Conservation (phyloP, 768 basidiomycete genomes). For the Suillus placidus region DNA sequence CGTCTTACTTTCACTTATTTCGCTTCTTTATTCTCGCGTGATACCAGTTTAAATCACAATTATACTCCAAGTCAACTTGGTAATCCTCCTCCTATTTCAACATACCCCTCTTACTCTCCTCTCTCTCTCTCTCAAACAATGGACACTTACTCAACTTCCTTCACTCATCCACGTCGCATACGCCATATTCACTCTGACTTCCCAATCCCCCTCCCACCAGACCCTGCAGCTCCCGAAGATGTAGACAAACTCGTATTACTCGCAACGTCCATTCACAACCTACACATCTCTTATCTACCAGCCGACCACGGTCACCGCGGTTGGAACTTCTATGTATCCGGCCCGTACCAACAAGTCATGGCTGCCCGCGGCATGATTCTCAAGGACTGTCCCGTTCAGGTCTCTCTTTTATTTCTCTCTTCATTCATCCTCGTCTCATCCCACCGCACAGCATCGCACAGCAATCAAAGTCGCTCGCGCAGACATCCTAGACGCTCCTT, state of each 20-base stretch:
- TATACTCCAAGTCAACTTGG: constrained; percentile 6
- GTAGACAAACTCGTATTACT: constrained; percentile 79
- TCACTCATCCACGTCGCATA: constrained; percentile 86
- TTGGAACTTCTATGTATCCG: constrained; percentile 91
- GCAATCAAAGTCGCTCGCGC: constrained; percentile 90
- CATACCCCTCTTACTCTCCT: constrained; percentile 13
- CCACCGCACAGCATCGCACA: constrained; percentile 65
- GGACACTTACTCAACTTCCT: constrained; percentile 96
- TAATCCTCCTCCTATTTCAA: constrained; percentile 14
- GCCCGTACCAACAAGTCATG: constrained; percentile 92
- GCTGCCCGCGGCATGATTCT: constrained; percentile 84
- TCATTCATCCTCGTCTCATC: constrained; percentile 15
- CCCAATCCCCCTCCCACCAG: constrained; percentile 45
- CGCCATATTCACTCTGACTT: constrained; percentile 60
- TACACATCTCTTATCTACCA: constrained; percentile 78
- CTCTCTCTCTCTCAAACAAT: constrained; percentile 41
- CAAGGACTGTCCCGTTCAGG: constrained; percentile 87
- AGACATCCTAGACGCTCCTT: constrained; percentile 87
- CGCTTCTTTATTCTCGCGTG: background rate
- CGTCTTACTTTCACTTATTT: background rate
- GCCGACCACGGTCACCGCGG: constrained; percentile 67
- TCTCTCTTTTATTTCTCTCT: constrained; percentile 30
- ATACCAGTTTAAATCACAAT: constrained; percentile 11
- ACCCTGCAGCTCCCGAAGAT: constrained; percentile 53
- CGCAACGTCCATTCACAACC: constrained; percentile 79